A percentile compares a stretch with the other conserved stretches of the same genome.
These are phyloP conservation scores for Penicillium lagena DNA, from an alignment of 495 filamentous ascomycete genomes.

Conservation along the genomic window DNA sequence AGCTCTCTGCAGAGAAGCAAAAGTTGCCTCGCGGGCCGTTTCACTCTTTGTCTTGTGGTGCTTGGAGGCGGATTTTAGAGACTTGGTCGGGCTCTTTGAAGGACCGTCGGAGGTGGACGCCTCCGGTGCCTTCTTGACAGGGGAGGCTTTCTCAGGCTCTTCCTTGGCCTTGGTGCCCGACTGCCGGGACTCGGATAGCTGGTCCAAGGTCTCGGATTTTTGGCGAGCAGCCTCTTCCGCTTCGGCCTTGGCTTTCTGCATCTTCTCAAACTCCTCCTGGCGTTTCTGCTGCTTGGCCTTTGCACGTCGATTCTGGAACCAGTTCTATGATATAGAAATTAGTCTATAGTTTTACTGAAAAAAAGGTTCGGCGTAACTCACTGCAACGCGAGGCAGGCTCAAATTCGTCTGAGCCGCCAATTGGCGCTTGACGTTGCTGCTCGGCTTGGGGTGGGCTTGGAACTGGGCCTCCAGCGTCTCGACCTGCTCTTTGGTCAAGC, in stretches of 20 bases:
- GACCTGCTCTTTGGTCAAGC: constrained; percentile 77
- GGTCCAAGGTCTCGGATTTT: constrained; percentile 24
- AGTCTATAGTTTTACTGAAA: background rate
- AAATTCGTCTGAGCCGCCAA: constrained; percentile 67
- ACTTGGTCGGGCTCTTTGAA: constrained; percentile 12
- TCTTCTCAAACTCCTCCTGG: constrained; percentile 56
- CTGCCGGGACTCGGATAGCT: constrained; percentile 16
- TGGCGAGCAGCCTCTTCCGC: constrained; percentile 34
- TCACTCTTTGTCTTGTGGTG: constrained; percentile 39
- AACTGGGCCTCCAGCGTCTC: constrained; percentile 71
- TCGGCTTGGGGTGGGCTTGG: constrained; percentile 69
- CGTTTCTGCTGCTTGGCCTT: constrained; percentile 75
- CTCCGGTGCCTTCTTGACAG: constrained; percentile 24
- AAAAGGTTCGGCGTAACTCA: constrained; percentile 33
- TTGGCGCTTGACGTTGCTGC: constrained; percentile 66
- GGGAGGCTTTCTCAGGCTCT: constrained; percentile 22
- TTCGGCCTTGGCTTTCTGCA: constrained; percentile 49
- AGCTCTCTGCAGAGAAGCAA: constrained; percentile 39
- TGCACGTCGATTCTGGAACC: constrained; percentile 86
- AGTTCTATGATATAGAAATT: constrained; percentile 52
- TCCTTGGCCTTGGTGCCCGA: constrained; percentile 17
- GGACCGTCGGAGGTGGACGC: constrained; percentile 13
- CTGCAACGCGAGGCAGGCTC: constrained; percentile 70
- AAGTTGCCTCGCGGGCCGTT: constrained; percentile 36
- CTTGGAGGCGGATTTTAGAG: constrained; percentile 12